Evolutionary conservation across 768 basidiomycete species (phyloP).

Genomic region (Filobasidium floriforme): DNA sequence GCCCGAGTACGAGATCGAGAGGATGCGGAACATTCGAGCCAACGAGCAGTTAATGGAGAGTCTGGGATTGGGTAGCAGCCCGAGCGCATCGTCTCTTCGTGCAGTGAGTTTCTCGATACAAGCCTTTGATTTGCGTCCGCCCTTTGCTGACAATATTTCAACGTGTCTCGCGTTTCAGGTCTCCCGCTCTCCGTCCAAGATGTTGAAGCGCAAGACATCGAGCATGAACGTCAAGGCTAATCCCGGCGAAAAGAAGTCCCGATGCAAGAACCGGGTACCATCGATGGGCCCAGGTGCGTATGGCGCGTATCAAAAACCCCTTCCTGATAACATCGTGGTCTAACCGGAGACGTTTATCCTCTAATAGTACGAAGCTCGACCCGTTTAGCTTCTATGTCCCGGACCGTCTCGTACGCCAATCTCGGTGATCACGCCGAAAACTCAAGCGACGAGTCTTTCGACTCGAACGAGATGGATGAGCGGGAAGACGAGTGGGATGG

Average conservation of each 20-base stretch:
- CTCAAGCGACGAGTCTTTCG: conserved; percentile 24
- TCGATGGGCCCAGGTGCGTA: conserved; percentile 18
- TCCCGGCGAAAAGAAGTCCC: conserved; percentile 14
- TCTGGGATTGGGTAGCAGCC: conserved; percentile 32
- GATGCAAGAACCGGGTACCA: conserved; percentile 20
- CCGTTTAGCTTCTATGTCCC: conserved; percentile 38
- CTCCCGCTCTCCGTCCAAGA: conserved; percentile 21
- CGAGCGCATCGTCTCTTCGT: not conserved
- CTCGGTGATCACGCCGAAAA: conserved; percentile 29
- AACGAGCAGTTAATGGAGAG: conserved; percentile 39
- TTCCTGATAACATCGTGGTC: not conserved
- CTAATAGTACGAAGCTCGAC: conserved; percentile 35
- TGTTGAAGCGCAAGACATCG: conserved; percentile 22
- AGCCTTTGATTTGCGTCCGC: not conserved
- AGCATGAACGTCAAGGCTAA: conserved; percentile 19
- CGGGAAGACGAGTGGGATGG: conserved; percentile 41
- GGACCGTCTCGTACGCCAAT: conserved; percentile 39
- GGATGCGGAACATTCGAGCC: conserved; percentile 33
- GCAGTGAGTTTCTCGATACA: conserved; percentile 21
- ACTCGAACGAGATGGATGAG: conserved; percentile 22
- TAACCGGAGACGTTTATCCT: not conserved
- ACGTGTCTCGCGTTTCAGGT: not conserved
- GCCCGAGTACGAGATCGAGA: conserved; percentile 40
- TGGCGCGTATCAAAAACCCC: not conserved
- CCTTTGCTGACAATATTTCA: not conserved